phyloP scores from a whole-genome alignment of 306 rosid genomes.

The Fragaria vesca region DNA sequence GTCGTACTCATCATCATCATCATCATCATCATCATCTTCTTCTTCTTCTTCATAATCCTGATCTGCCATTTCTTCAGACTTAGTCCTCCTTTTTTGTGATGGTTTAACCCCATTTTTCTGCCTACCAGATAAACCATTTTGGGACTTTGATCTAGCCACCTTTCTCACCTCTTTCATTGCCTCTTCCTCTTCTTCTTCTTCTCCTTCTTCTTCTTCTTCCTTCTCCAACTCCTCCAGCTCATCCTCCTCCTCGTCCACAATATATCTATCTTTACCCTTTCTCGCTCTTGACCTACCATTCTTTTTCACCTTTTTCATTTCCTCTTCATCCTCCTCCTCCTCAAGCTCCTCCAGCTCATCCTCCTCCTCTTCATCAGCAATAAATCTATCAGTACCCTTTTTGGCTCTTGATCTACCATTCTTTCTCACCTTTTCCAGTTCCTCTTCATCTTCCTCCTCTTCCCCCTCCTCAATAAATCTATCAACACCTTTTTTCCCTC shows the following conservation, averaged over 20 bases:
- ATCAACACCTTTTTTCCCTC: conserved; percentile 31
- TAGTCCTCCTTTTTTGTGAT: conserved; percentile 19
- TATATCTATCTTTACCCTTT: not conserved
- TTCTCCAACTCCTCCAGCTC: not conserved
- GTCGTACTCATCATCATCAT: conserved; percentile 43
- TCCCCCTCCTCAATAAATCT: conserved; percentile 22
- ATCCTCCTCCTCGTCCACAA: conserved; percentile 29
- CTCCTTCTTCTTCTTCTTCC: conserved; percentile 6
- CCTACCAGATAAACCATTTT: conserved; percentile 15
- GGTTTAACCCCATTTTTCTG: conserved; percentile 17
- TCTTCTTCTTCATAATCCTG: conserved; percentile 37
- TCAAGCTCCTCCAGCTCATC: conserved; percentile 9
- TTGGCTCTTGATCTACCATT: conserved; percentile 23
- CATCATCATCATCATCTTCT: conserved; percentile 37
- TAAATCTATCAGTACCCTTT: not conserved
- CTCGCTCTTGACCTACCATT: conserved; percentile 23
- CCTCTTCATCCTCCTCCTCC: conserved; percentile 20
- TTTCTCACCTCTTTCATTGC: conserved; percentile 20
- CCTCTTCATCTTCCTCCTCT: conserved; percentile 24
- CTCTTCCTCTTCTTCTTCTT: conserved; percentile 20
- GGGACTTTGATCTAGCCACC: conserved; percentile 15
- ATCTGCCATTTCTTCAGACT: conserved; percentile 27
- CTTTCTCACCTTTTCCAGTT: conserved; percentile 34
- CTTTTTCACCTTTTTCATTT: conserved; percentile 35
- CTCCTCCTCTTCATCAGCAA: conserved; percentile 31